These are phyloP conservation scores for Bolboschoenoplectus hybrid DNA, from an alignment of 202 grass and related monocot species.

Conservation along the genomic window DNA sequence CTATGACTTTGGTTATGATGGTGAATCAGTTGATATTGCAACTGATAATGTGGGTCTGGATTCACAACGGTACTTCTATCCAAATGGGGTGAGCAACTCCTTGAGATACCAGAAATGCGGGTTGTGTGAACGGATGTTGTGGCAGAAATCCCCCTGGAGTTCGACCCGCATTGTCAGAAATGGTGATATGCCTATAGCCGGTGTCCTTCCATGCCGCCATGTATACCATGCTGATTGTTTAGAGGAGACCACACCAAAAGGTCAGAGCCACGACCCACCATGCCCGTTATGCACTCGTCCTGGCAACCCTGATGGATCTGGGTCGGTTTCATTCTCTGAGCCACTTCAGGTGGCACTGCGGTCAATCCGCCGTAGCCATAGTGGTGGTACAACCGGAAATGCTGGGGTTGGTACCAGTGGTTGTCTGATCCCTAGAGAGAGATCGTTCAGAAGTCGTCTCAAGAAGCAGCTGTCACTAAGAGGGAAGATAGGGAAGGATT, in stretches of 20 bases:
- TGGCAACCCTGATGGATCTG: slow-evolving; percentile 41
- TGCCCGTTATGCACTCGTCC: slow-evolving; percentile 67
- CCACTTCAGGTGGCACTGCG: slow-evolving; percentile 67
- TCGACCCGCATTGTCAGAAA: slow-evolving; percentile 80
- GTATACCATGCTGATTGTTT: slow-evolving; percentile 91
- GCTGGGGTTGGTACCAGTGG: slow-evolving; percentile 45
- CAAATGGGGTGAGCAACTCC: slow-evolving; percentile 44
- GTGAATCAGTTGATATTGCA: slow-evolving; percentile 71
- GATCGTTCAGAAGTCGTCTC: slow-evolving; percentile 55
- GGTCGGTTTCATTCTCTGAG: slow-evolving; percentile 74
- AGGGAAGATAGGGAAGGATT: slow-evolving; percentile 74
- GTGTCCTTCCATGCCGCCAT: slow-evolving; percentile 82
- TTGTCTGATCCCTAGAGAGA: slow-evolving; percentile 37
- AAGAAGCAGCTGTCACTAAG: slow-evolving; percentile 85
- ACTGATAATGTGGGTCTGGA: slow-evolving; percentile 67
- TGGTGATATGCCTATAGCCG: slow-evolving; percentile 83
- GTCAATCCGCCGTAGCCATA: slow-evolving; percentile 53
- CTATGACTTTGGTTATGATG: slow-evolving; percentile 91
- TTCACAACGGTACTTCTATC: slow-evolving; percentile 53
- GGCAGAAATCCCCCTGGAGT: slow-evolving; percentile 92
- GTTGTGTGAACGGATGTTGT: slow-evolving; percentile 76
- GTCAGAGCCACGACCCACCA: slow-evolving; percentile 71
- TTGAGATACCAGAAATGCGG: slow-evolving; percentile 68
- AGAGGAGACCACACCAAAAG: slow-evolving; percentile 85
- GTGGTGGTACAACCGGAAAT: slow-evolving; percentile 37